Conservation (phyloP, 2,329 filamentous ascomycete species). For the Colletotrichum gloeosporioides region DNA sequence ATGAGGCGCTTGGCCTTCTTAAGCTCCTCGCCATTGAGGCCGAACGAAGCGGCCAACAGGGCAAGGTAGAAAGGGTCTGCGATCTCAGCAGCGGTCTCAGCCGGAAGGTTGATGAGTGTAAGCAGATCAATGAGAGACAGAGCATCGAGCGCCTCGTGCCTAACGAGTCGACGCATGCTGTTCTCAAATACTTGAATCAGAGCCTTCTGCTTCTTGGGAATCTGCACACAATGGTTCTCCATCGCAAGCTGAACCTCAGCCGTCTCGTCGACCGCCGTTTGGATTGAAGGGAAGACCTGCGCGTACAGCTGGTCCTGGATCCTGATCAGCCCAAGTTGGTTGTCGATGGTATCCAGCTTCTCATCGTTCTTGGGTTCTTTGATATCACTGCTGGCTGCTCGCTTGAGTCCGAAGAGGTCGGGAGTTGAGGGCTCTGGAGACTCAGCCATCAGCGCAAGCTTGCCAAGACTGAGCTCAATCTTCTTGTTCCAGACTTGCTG, state of each 20-base stretch:
- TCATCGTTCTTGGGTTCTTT: conserved; percentile 44
- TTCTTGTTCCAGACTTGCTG: conserved; percentile 91
- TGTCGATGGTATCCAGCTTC: conserved; percentile 60
- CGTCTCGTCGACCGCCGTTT: conserved; percentile 77
- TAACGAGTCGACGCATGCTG: conserved; percentile 72
- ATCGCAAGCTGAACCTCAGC: conserved; percentile 80
- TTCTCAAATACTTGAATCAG: conserved; percentile 76
- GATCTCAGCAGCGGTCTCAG: conserved; percentile 56
- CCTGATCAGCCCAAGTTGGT: conserved; percentile 70
- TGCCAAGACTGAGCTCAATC: conserved; percentile 88
- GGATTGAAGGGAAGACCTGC: conserved; percentile 72
- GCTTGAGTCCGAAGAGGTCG: conserved; percentile 28
- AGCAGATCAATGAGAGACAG: conserved; percentile 74
- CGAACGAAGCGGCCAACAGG: conserved; percentile 64
- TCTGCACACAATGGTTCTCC: conserved; percentile 64
- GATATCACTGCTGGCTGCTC: conserved; percentile 44
- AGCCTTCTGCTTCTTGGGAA: conserved; percentile 65
- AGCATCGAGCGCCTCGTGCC: conserved; percentile 73
- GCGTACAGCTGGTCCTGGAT: conserved; percentile 82
- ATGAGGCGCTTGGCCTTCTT: conserved; percentile 68
- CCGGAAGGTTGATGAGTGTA: conserved; percentile 69
- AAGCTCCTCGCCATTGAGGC: conserved; percentile 59
- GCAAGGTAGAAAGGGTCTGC: conserved; percentile 77
- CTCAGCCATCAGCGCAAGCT: conserved; percentile 77
- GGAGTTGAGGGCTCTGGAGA: conserved; percentile 36